phyloP scores from a whole-genome alignment of 371 early-diverging fungal species.

The Basidiobolus meristosporus region DNA sequence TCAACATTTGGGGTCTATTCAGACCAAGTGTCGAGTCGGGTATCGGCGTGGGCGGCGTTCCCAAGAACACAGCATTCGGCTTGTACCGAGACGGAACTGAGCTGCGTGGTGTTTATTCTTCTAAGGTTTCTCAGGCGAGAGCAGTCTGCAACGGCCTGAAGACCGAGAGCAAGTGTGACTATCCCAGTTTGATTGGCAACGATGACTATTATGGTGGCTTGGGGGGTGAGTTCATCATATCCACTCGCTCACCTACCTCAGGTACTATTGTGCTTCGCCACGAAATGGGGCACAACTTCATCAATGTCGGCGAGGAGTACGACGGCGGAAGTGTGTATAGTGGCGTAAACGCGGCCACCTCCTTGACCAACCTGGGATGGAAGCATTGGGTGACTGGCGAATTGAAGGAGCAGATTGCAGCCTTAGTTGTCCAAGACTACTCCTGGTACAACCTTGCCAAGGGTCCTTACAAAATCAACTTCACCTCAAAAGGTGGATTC shows the following conservation, averaged over 20 bases:
- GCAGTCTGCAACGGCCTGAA: conserved; percentile 20
- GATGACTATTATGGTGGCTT: conserved; percentile 36
- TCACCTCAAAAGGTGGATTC: conserved; percentile 19
- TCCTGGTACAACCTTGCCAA: conserved; percentile 31
- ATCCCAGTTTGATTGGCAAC: conserved; percentile 31
- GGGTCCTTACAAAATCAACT: conserved; percentile 19
- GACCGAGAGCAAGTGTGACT: conserved; percentile 26
- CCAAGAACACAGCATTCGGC: conserved; percentile 27
- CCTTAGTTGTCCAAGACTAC: conserved; percentile 16
- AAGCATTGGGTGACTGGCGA: conserved; percentile 23
- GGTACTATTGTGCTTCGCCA: conserved; percentile 35
- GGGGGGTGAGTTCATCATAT: conserved; percentile 42
- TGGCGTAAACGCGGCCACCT: conserved; percentile 23
- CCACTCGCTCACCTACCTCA: conserved; percentile 22
- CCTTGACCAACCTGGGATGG: conserved; percentile 11
- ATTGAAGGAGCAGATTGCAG: conserved; percentile 15
- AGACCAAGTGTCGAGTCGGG: conserved; percentile 20
- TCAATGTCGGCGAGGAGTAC: conserved; percentile 30
- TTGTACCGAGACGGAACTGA: conserved; percentile 37
- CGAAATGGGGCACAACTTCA: conserved; percentile 33
- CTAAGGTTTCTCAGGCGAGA: conserved; percentile 20
- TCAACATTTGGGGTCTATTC: conserved; percentile 34
- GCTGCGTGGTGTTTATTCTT: conserved; percentile 27
- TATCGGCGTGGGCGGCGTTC: conserved; percentile 20
- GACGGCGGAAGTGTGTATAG: conserved; percentile 34